Evolutionary conservation across 306 rosid genomes (phyloP), one percentile per base, ranked within the genome.

Genomic region (Rosa chinensis): DNA sequence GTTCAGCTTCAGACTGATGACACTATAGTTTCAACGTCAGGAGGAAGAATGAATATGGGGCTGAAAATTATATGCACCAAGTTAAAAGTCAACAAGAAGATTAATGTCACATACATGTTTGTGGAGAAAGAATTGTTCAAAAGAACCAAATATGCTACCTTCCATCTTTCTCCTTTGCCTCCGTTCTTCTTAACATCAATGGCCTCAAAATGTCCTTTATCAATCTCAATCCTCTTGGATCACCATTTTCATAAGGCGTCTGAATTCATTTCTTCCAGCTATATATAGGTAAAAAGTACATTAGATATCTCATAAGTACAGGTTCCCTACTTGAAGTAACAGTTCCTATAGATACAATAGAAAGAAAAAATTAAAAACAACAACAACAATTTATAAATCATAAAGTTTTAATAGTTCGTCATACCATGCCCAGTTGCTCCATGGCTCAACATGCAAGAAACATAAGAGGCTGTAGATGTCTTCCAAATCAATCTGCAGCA

Each of bases 341-440:
- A 28, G 32, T 28, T 28, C 32, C 2, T 28, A 28, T 28, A 28
- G 32, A 28, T 28, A 28, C 32, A 28, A 28, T 28, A 28, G 32
- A 28, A 28, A 28, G 32, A 28, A 28, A 28, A 28, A 28, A 28
- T 28, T 28, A 28, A 28, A 28, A 28, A 28, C 32, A 28, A 28
- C 32, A 28, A 28, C 32, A 28, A 28, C 32, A 28, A 28, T 28
- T 28, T 28, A 28, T 28, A 28, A 28, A 28, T 28, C 32, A 28
- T 28, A 28, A 28, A 28, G 32, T 28, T 28, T 28, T 28, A 28
- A 28, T 1, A 28, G 32, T 28, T 28, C 32, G 80, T 48, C 89
- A 53, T 90, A 93, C 98, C 97, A 93, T 43, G 85, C 82, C 90
- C 84, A 87, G 79, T 83, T 90, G 91, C 97, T 88, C 97, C 95